Conservation (phyloP, 805 yeast genomes). For the Scheffersomyces spartinae region DNA sequence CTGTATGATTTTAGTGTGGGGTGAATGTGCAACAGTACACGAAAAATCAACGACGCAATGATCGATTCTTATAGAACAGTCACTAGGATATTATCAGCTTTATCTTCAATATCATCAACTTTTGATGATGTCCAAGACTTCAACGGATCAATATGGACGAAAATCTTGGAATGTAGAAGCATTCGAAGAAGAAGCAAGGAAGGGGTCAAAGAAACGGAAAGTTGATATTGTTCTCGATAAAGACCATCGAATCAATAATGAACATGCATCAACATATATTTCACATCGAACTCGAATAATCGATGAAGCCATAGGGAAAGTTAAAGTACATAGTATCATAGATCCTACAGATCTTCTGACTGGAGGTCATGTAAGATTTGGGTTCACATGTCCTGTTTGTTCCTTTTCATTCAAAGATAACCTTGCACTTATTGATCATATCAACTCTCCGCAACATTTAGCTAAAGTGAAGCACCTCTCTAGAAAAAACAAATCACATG, state of each 20-base stretch:
- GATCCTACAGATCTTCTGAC: slow-evolving; percentile 10
- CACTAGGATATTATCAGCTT: background rate
- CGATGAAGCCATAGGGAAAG: background rate
- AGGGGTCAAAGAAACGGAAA: slow-evolving; percentile 8
- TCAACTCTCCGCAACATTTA: slow-evolving; percentile 63
- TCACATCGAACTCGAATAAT: too few species aligned
- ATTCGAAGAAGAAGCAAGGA: slow-evolving; percentile 38
- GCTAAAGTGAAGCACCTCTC: slow-evolving; percentile 15
- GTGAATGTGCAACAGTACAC: background rate
- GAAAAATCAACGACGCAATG: background rate
- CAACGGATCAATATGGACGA: slow-evolving; percentile 45
- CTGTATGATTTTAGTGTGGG: background rate
- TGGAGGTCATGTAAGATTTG: slow-evolving; percentile 38
- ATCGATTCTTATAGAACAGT: background rate
- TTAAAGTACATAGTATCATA: slow-evolving; percentile 1
- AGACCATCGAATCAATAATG: slow-evolving; percentile 1
- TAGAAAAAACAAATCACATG: slow-evolving; percentile 2
- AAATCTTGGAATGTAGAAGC: slow-evolving; percentile 65
- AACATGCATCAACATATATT: too few species aligned
- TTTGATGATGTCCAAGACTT: too few species aligned
- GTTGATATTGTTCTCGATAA: too few species aligned
- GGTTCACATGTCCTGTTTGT: slow-evolving; percentile 78
- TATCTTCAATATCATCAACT: too few species aligned
- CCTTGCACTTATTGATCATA: slow-evolving; percentile 70
- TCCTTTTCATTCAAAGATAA: slow-evolving; percentile 74